A percentile compares a stretch with the other conserved stretches of the same genome.
phyloP scores from a whole-genome alignment of 148 eudicot species.

The Tetragonia tetragonoides region DNA sequence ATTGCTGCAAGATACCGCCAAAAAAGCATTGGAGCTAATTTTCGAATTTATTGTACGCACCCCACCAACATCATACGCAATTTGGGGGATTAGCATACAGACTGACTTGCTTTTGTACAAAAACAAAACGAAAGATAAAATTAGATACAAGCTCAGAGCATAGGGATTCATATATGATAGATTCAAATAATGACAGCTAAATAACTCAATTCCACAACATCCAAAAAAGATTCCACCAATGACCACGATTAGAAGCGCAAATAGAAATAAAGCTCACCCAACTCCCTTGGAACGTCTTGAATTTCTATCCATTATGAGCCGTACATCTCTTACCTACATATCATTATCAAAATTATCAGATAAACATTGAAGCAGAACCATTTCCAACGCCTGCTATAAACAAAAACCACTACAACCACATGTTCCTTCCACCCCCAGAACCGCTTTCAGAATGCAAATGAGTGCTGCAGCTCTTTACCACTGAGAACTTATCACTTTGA shows the following conservation, averaged over 20 bases:
- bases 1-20: not conserved
- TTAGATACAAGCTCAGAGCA: not conserved
- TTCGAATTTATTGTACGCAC: not conserved
- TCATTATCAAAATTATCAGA: not conserved
- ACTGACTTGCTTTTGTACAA: not conserved
- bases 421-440: not conserved
- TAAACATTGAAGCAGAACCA: not conserved
- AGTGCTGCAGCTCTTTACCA: not conserved
- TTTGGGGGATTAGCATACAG: not conserved
- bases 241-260: not conserved
- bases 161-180: not conserved
- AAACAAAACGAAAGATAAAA: not conserved
- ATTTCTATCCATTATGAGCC: conserved; percentile 82
- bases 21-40: not conserved
- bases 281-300: conserved; percentile 88
- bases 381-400: not conserved
- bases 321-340: conserved; percentile 85
- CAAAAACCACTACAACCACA: not conserved
- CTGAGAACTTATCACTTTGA: not conserved
- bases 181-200: not conserved
- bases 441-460: not conserved
- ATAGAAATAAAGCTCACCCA: conserved; percentile 48
- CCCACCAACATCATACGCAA: not conserved
- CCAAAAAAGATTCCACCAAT: not conserved
- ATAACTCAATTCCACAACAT: not conserved